Evolutionary conservation across 805 yeast species (phyloP).

Genomic region (Scheffersomyces amazonensis): DNA sequence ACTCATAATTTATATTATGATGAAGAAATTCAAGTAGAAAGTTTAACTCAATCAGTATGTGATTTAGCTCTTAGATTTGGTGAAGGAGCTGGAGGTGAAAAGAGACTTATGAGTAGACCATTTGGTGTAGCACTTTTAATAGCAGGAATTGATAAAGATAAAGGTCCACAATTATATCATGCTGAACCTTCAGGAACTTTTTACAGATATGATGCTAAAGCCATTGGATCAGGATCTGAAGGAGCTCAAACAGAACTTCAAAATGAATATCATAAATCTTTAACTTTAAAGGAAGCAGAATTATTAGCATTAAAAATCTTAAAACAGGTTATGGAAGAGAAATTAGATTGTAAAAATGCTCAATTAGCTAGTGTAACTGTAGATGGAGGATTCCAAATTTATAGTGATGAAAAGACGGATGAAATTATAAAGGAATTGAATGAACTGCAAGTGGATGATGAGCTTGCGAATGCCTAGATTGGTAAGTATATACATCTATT

Average conservation of each 20-base stretch:
- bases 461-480: no score
- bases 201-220: constrained; percentile 96
- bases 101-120: constrained; percentile 94
- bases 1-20: constrained; percentile 89
- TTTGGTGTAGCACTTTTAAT: constrained; percentile 96
- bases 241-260: constrained; percentile 98
- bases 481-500: no score
- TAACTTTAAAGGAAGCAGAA: constrained; percentile 92
- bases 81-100: constrained; percentile 96
- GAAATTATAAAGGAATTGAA: constrained; percentile 75
- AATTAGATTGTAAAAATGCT: constrained; percentile 89
- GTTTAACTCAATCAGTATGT: constrained; percentile 94
- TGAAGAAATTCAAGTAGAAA: constrained; percentile 88
- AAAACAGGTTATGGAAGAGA: constrained; percentile 99
- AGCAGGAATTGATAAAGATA: constrained; percentile 90
- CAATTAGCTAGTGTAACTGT: constrained; percentile 92
- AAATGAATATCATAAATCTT: constrained; percentile 90
- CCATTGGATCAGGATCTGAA: constrained; percentile 98
- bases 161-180: constrained; percentile 94
- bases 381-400: constrained; percentile 81
- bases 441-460: constrained; percentile 56
- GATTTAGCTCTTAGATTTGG: constrained; percentile 96
- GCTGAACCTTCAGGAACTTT: constrained; percentile 99
- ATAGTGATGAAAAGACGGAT: constrained; percentile 78
- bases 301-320: constrained; percentile 80